Conservation (phyloP, 352 stramenopile species). For the Pythium monospermum region DNA sequence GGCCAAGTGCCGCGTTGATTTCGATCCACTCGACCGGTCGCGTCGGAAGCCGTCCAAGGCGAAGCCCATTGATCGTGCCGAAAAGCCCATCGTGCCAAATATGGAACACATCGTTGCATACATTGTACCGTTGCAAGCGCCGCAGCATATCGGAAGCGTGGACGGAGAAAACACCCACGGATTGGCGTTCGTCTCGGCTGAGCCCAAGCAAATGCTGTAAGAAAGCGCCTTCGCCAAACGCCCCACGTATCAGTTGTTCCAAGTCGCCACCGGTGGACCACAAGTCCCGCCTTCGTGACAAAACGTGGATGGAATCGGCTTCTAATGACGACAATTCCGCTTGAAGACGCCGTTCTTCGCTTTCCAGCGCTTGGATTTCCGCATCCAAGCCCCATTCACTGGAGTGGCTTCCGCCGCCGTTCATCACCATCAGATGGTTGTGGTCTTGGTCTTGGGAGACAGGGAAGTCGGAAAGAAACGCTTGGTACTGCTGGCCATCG, state of each 20-base stretch:
- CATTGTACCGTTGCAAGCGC: conserved; percentile 79
- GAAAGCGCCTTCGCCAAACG: conserved; percentile 69
- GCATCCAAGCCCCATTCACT: conserved; percentile 40
- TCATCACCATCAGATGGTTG: conserved; percentile 26
- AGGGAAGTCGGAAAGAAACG: conserved; percentile 47
- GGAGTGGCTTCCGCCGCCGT: too few relatives aligned
- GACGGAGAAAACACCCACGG: conserved; percentile 66
- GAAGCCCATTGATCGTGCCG: conserved; percentile 86
- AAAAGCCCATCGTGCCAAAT: conserved; percentile 90
- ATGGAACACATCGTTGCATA: conserved; percentile 89
- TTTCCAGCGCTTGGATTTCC: conserved; percentile 47
- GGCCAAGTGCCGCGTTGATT: conserved; percentile 86
- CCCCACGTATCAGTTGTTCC: conserved; percentile 63
- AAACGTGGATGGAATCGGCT: conserved; percentile 45
- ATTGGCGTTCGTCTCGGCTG: conserved; percentile 72
- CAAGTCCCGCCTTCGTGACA: conserved; percentile 53
- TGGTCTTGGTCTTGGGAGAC: too few relatives aligned
- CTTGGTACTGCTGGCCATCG: conserved; percentile 48
- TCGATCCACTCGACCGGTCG: conserved; percentile 87
- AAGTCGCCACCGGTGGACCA: conserved; percentile 72
- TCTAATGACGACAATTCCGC: conserved; percentile 54
- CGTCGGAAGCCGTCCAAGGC: conserved; percentile 72
- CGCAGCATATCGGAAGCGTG: conserved; percentile 80
- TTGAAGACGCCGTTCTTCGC: conserved; percentile 53
- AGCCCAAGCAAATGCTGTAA: conserved; percentile 69